phyloP scores from a whole-genome alignment of 805 yeast species.

The Candida piceae region DNA sequence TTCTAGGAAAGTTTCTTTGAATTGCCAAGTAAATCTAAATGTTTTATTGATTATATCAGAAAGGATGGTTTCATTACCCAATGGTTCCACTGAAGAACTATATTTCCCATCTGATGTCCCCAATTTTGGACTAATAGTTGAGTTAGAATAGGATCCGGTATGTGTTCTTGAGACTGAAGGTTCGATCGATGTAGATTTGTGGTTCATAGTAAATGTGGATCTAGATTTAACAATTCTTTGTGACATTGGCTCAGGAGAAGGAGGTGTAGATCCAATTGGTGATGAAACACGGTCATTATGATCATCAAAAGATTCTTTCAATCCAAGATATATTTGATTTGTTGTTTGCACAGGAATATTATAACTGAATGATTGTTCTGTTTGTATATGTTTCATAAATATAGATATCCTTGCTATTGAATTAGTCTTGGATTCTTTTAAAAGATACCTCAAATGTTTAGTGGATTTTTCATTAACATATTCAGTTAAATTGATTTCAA shows the following conservation, averaged over 20 bases:
- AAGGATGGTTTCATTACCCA: slow-evolving; percentile 4
- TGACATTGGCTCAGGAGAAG: background rate
- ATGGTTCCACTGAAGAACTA: too few species aligned
- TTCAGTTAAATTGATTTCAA: slow-evolving; percentile 68
- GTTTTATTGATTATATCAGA: slow-evolving; percentile 26
- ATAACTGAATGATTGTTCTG: slow-evolving; percentile 11
- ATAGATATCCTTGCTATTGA: slow-evolving; percentile 65
- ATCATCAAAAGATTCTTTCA: slow-evolving; percentile 19
- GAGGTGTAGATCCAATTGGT: background rate
- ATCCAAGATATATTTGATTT: slow-evolving; percentile 21
- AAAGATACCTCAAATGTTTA: slow-evolving; percentile 55
- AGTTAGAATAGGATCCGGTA: too few species aligned
- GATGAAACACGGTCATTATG: background rate
- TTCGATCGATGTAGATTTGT: too few species aligned
- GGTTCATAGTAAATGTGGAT: too few species aligned
- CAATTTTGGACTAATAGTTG: too few species aligned
- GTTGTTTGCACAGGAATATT: slow-evolving; percentile 17
- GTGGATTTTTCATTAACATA: slow-evolving; percentile 53
- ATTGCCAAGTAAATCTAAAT: slow-evolving; percentile 29
- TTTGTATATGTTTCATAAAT: slow-evolving; percentile 14
- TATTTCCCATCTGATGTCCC: too few species aligned
- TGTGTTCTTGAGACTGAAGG: too few species aligned
- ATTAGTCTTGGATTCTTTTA: slow-evolving; percentile 77
- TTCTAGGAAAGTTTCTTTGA: slow-evolving; percentile 19
- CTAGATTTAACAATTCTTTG: too few species aligned